Base-by-base conservation (phyloP, 2,329 filamentous ascomycete genomes). In the Xylariaceae sp. region DNA sequence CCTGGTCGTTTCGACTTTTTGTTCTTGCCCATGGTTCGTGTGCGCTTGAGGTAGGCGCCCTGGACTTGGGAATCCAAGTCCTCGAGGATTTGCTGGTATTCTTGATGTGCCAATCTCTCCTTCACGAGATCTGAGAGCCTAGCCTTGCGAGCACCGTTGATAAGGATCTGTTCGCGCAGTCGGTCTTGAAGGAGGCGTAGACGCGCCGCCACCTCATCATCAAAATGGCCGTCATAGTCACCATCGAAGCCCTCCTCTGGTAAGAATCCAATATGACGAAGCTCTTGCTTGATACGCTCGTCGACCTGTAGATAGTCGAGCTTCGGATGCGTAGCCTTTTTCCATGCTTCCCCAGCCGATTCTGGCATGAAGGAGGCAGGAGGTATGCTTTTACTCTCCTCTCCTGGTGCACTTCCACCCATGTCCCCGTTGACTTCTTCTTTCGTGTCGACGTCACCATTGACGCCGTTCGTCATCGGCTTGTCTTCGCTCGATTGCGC, bases 51-150 rank as follows among this genome's bases (percentile, higher is more conserved):
- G 71, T 98, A 99, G 3, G 95, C 94, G 48, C 91, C 89, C 71
- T 98, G 93, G 37, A 98, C 92, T 72, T 98, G 95, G 37, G 88
- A 87, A 78, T 99, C 95, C 19, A 99, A 87, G 73, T 99, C 95
- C 72, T 99, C 95, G 47, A 96, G 88, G 67, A 99, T 99, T 53
- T 92, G 97, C 73, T 89, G 90, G 78, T 96, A 99, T 73, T 99
- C 95, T 71, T 99, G 95, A 76, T 95, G 88, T 0, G 95, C 95
- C 86, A 99, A 94, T 64, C 92, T 88, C 72, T 96, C 93, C 67
- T 92, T 90, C 6, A 95, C 91, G 24, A 97, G 82, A 33, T 97
- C 93, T 1, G 91, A 87, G 9, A 99, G 81, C 2, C 93, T 86
- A 6, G 91, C 83, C 75, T 98, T 98, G 61, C 92, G 89, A 4